phyloP scores from a whole-genome alignment of 352 stramenopile species.

The Phytophthora pluvialis region DNA sequence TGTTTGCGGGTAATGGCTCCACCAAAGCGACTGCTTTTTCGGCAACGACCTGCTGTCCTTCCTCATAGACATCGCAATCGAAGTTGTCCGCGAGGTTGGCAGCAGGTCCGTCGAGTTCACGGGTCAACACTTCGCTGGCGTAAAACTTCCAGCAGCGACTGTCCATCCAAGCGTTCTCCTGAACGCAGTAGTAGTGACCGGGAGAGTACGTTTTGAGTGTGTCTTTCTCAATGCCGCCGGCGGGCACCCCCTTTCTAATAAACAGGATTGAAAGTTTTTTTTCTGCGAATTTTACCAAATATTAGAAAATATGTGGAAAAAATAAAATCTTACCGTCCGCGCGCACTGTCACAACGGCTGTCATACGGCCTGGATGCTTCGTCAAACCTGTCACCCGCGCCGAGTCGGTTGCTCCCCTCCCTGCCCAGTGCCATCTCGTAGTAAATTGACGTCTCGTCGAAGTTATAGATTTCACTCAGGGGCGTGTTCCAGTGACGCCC shows the following conservation, averaged over 20 bases:
- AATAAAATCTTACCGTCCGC: no score
- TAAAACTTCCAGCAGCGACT: not conserved
- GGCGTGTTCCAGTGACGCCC: slow-evolving; percentile 1
- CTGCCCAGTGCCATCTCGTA: slow-evolving; percentile 8
- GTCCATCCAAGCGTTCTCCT: slow-evolving; percentile 16
- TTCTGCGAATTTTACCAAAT: no score
- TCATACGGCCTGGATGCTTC: no score
- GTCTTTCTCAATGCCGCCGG: not conserved
- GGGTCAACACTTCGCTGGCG: not conserved
- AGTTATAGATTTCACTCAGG: slow-evolving; percentile 8
- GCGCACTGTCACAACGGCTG: no score
- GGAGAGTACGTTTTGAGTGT: not conserved
- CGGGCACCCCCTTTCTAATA: no score
- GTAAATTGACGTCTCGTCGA: slow-evolving; percentile 7
- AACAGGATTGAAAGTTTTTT: no score
- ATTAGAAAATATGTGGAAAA: no score
- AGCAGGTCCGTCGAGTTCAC: slow-evolving; percentile 6
- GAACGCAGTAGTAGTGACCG: slow-evolving; percentile 9
- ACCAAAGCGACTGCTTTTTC: not conserved
- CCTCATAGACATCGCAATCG: slow-evolving; percentile 12
- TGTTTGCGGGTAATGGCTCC: slow-evolving; percentile 13
- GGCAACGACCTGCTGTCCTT: not conserved
- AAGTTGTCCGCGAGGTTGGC: slow-evolving; percentile 32
- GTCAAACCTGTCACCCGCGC: slow-evolving; percentile 1
- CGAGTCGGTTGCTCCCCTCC: not conserved